Base-by-base conservation (phyloP, 768 basidiomycete species). In the Tylopilus felleus region DNA sequence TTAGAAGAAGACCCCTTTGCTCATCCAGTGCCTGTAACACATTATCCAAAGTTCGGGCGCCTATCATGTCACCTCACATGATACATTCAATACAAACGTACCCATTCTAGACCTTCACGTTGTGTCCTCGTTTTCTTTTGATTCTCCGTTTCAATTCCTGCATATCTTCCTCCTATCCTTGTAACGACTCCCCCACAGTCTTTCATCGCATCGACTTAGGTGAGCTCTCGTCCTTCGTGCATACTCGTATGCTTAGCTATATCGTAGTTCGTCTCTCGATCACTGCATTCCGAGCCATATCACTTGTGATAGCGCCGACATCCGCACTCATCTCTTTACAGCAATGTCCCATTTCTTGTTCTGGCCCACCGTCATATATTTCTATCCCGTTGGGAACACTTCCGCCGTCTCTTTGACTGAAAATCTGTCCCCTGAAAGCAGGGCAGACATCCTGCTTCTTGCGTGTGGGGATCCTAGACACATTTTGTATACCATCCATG, bases 381-480 rank as follows among this genome's bases (percentile, higher is more conserved):
- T 82, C 69, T 83, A 84, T 61, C 77, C 82, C 0, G 73, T 82
- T 8, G 83, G 83, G 25, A 84, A 84, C 57, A 83, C 82, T 0
- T 73, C 80, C 4, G 76, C 84, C 1, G 66, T 78, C 4, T 79
- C 71, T 55, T 66, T 84, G 40, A 77, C 80, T 1, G 69, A 77
- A 44, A 73, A 75, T 41, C 57, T 84, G 8, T 55, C 77, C 41
- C 77, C 78, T 0, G 80, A 81, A 52, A 60, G 68, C 39, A 40
- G 65, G 21, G 60, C 64, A 13, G 51, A 63, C 6, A 1, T 82
- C 17, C 70, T 85, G 8, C 73, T 82, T 9, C 73, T 84, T 21
- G 83, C 77, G 10, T 84, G 80, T 54, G 83, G 82, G 5, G 84
- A 84, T 57, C 75, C 77, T 0, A 69, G 80, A 29, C 78, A 73